These are phyloP conservation scores for Cladobotryum protrusum DNA, from an alignment of 2,329 filamentous ascomycete genomes.

Conservation along the genomic window DNA sequence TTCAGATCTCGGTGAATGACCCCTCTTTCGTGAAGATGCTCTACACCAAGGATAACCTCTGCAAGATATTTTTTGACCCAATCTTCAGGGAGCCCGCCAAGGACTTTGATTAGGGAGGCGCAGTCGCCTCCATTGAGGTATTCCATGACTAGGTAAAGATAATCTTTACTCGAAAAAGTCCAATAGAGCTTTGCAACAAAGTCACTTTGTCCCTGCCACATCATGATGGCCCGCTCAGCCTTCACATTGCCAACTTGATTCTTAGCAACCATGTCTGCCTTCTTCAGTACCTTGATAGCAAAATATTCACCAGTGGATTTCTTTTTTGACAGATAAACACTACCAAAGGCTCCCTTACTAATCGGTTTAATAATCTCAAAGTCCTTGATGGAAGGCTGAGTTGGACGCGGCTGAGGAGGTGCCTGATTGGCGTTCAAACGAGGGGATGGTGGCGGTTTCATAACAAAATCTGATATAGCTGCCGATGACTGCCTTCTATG, in stretches of 20 bases:
- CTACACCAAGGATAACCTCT: conserved; percentile 93
- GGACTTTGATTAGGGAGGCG: conserved; percentile 88
- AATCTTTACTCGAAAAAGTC: conserved; percentile 99
- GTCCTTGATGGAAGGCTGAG: conserved; percentile 95
- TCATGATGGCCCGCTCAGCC: conserved; percentile 98
- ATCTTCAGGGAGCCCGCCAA: conserved; percentile 87
- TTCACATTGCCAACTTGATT: conserved; percentile 99
- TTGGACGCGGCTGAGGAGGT: conserved; percentile 78
- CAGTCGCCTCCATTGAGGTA: conserved; percentile 97
- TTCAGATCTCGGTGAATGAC: conserved; percentile 97
- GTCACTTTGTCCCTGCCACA: conserved; percentile 99
- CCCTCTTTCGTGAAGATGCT: conserved; percentile 87
- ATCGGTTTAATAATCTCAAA: conserved; percentile 99
- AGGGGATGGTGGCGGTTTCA: conserved; percentile 73
- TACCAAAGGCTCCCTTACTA: conserved; percentile 96
- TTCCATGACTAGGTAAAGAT: conserved; percentile 97
- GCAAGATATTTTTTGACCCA: conserved; percentile 98
- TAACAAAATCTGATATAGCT: conserved; percentile 63
- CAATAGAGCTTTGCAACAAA: conserved; percentile 99
- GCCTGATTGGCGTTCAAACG: conserved; percentile 68
- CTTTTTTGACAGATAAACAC: conserved; percentile 96
- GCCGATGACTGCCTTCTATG: conserved; percentile 90
- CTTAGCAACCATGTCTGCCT: conserved; percentile 99
- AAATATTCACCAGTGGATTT: conserved; percentile 98
- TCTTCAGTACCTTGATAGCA: conserved; percentile 96